phyloP scores from a whole-genome alignment of 371 early-diverging fungal genomes.

The Chytridiales sp. region DNA sequence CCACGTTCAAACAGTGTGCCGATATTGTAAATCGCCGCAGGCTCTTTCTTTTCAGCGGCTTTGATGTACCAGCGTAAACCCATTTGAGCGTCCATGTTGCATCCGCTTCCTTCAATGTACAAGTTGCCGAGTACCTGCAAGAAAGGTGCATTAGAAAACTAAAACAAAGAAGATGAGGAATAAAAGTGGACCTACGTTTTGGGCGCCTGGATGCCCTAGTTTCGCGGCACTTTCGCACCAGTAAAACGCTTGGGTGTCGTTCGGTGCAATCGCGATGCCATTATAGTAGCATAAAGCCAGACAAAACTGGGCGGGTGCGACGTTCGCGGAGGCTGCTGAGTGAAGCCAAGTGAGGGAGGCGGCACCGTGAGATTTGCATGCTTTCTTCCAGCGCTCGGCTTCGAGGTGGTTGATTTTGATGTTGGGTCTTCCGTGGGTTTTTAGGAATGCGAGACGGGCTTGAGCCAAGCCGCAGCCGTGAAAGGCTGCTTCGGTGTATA shows the following conservation, averaged over 20 bases:
- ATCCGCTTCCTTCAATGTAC: slow-evolving; percentile 50
- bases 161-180: no score
- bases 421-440: slow-evolving; percentile 74
- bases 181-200: no score
- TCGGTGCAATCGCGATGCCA: slow-evolving; percentile 39
- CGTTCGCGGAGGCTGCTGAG: slow-evolving; percentile 59
- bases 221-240: slow-evolving; percentile 42
- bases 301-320: slow-evolving; percentile 52
- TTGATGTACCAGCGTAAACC: slow-evolving; percentile 48
- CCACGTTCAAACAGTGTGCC: slow-evolving; percentile 56
- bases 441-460: slow-evolving; percentile 73
- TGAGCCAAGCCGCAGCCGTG: slow-evolving; percentile 59
- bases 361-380: slow-evolving; percentile 35
- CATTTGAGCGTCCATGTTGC: slow-evolving; percentile 24
- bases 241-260: slow-evolving; percentile 31
- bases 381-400: slow-evolving; percentile 61
- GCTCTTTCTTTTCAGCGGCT: slow-evolving; percentile 52
- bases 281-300: slow-evolving; percentile 55
- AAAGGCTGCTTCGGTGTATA: slow-evolving; percentile 51
- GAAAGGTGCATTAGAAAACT: no score
- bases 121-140: slow-evolving; percentile 53
- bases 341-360: slow-evolving; percentile 57
- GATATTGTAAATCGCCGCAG: slow-evolving; percentile 56
- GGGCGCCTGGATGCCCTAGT: slow-evolving; percentile 39
- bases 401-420: slow-evolving; percentile 70